Percentiles rank a stretch among this genome's conserved stretches.
phyloP scores from a whole-genome alignment of 768 basidiomycete species.

The Daedaleopsis nitida region DNA sequence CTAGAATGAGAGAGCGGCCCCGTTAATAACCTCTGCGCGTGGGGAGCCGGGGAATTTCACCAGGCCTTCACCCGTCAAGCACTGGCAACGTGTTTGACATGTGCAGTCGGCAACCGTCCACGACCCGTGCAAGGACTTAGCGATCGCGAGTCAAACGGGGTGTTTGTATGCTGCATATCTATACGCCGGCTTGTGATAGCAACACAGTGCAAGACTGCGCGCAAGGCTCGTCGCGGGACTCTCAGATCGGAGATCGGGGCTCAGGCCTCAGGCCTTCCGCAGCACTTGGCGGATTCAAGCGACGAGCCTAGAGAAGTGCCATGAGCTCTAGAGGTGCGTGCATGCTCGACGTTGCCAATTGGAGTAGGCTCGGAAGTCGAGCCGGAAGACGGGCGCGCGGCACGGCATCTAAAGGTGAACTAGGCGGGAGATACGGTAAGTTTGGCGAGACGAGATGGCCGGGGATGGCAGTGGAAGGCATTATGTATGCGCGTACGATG shows the following conservation, averaged over 20 bases:
- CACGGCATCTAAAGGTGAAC: not conserved
- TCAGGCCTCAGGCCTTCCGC: not conserved
- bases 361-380: slow-evolving; percentile 17
- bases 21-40: slow-evolving; percentile 16
- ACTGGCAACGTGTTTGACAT: slow-evolving; percentile 22
- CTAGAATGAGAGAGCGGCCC: slow-evolving; percentile 1
- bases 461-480: not conserved
- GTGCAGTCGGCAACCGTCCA: slow-evolving; percentile 17
- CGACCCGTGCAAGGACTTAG: not conserved
- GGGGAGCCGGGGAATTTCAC: slow-evolving; percentile 2
- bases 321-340: not conserved
- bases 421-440: not conserved
- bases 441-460: not conserved
- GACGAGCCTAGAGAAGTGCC: not conserved
- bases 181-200: not conserved
- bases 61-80: not conserved
- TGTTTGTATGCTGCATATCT: slow-evolving; percentile 5
- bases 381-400: slow-evolving; percentile 4
- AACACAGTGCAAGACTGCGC: not conserved
- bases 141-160: slow-evolving; percentile 21
- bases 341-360: slow-evolving; percentile 1
- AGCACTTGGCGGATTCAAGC: not conserved
- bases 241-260: not conserved
- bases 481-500: not conserved
- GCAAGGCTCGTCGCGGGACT: not conserved